phyloP scores from a whole-genome alignment of 2,329 filamentous ascomycete genomes.

The Aspergillus sp. region DNA sequence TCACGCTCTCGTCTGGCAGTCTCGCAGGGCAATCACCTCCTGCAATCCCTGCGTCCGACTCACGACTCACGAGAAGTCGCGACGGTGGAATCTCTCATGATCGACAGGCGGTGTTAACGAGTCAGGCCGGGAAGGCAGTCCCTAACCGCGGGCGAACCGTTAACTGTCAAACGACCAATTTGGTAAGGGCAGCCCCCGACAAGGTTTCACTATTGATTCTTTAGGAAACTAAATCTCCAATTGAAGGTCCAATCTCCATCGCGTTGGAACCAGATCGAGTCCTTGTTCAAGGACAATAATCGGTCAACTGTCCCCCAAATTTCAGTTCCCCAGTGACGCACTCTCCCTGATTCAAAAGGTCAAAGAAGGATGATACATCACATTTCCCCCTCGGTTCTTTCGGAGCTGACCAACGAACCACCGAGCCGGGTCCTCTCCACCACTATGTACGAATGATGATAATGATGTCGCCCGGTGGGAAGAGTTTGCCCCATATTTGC shows the following conservation, averaged over 20 bases:
- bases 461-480: too few relatives aligned
- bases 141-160: conserved; percentile 5
- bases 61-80: too few relatives aligned
- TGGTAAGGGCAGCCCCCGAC: not conserved
- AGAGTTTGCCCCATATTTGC: not conserved
- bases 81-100: not conserved
- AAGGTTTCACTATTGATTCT: not conserved
- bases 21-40: too few relatives aligned
- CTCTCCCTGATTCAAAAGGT: not conserved
- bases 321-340: not conserved
- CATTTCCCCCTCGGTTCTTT: not conserved
- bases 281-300: not conserved
- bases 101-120: not conserved
- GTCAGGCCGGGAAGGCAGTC: not conserved
- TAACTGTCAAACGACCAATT: conserved; percentile 16
- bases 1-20: not conserved
- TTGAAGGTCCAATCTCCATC: too few relatives aligned
- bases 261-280: too few relatives aligned
- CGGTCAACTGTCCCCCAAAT: not conserved
- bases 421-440: not conserved
- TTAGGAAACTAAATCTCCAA: not conserved
- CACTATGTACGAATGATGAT: too few relatives aligned
- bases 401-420: not conserved
- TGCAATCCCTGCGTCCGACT: too few relatives aligned
- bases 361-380: conserved; percentile 4